phyloP scores from a whole-genome alignment of 2,329 filamentous ascomycete genomes.

The Colletotrichum tanaceti region DNA sequence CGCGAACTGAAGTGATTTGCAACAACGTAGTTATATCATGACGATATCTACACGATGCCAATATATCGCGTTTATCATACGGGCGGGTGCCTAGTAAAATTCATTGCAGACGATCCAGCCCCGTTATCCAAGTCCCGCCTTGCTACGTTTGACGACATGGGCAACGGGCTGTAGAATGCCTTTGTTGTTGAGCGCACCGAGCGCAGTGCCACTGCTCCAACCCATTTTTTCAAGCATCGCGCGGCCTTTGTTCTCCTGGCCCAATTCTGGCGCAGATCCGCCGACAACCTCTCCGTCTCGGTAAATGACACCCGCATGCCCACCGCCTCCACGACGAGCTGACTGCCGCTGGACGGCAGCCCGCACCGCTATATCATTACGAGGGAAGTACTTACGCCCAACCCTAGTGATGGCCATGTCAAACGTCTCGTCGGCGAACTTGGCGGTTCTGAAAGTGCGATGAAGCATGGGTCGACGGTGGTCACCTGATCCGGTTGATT shows the following conservation, averaged over 20 bases:
- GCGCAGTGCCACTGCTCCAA: constrained; percentile 86
- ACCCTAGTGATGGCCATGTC: constrained; percentile 60
- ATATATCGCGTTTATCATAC: too few relatives aligned
- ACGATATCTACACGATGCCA: too few relatives aligned
- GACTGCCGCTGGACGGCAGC: constrained; percentile 28
- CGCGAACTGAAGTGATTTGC: too few relatives aligned
- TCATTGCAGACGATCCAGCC: accelerated
- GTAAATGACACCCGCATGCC: constrained; percentile 65
- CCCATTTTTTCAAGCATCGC: constrained; percentile 97
- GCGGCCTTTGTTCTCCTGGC: constrained; percentile 83
- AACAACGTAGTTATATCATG: too few relatives aligned
- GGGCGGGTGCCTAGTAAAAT: accelerated
- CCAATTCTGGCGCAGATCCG: constrained; percentile 84
- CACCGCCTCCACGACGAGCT: constrained; percentile 38
- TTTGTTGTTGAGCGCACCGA: constrained; percentile 85
- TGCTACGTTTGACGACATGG: constrained; percentile 87
- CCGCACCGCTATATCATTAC: constrained; percentile 54
- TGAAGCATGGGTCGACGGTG: constrained; percentile 81
- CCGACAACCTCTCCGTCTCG: constrained; percentile 91
- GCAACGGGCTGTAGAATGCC: constrained; percentile 88
- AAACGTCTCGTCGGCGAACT: constrained; percentile 69
- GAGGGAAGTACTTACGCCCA: constrained; percentile 66
- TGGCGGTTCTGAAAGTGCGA: constrained; percentile 75
- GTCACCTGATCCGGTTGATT: constrained; percentile 80
- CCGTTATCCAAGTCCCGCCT: constrained; percentile 79